Base-by-base conservation (phyloP, 2,329 filamentous ascomycete species). In the Neophaeococcomyces mojaviensis region DNA sequence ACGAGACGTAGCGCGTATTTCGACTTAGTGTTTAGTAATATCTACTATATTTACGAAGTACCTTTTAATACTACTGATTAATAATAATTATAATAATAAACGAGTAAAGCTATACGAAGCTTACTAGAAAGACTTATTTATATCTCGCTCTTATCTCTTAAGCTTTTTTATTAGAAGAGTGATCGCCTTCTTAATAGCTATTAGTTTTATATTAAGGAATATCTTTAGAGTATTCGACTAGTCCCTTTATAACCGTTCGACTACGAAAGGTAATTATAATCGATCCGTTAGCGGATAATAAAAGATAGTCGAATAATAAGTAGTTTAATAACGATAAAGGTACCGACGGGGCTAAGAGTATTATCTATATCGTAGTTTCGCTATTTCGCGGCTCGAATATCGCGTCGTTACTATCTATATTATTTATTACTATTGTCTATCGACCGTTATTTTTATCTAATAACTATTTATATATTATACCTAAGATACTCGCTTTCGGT, bases 111-210 rank as follows among this genome's bases (percentile, higher is more conserved):
- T n/a, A n/a, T n/a, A n/a, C n/a, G n/a, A n/a, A n/a, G n/a, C n/a
- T n/a, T n/a, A n/a, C n/a, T n/a, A n/a, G n/a, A n/a, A n/a, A n/a
- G n/a, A n/a, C n/a, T n/a, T n/a, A n/a, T n/a, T n/a, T 28, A 28
- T 0, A 13, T n/a, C 41, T 30, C 20, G 19, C 15, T 38, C 18
- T 10, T 34, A 10, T 12, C 26, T 32, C 35, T 26, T 38, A 31
- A 54, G 53, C 16, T 59, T 55, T 22, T 53, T 51, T 9, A 57
- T 32, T n/a, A 62, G 47, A 2, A 45, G 34, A 18, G 35, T 39
- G 13, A 50, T 10, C 3, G 56, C 55, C 12, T 54, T 41, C 19
- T 38, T 15, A 50, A 40, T 24, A 35, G 44, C 39, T 47, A 57
- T 52, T 30, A 47, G 44, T 15, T 20, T n/a, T 4, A 50, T 26